These are phyloP conservation scores for Lactarius indigo DNA, from an alignment of 768 basidiomycete species.

Conservation along the genomic window DNA sequence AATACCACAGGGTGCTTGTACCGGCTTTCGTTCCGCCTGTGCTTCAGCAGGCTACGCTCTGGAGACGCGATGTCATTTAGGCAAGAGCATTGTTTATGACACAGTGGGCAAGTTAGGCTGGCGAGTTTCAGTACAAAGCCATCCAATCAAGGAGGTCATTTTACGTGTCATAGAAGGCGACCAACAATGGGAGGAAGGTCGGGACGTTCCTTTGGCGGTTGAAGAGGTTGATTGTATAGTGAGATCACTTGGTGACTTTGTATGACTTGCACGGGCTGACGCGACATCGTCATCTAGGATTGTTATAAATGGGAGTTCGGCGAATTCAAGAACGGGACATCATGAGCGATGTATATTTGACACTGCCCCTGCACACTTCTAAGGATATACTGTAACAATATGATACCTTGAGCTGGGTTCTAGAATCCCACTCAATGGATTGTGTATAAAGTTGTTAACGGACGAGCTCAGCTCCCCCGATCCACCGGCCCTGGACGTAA, in stretches of 20 bases:
- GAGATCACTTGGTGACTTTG: constrained; percentile 25
- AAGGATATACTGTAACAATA: constrained; percentile 8
- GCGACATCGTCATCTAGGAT: constrained; percentile 44
- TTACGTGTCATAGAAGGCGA: constrained; percentile 50
- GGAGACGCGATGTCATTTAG: constrained; percentile 60
- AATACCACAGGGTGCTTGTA: constrained; percentile 58
- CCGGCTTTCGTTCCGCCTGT: constrained; percentile 48
- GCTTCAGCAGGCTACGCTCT: constrained; percentile 64
- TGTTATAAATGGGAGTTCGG: constrained; percentile 78
- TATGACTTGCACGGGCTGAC: background rate
- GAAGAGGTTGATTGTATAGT: constrained; percentile 65
- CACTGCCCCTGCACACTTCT: constrained; percentile 7
- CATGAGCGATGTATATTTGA: background rate
- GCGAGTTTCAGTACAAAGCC: constrained; percentile 53
- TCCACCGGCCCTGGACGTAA: constrained; percentile 74
- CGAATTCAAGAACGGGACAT: constrained; percentile 36
- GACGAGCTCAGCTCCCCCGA: constrained; percentile 61
- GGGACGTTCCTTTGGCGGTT: constrained; percentile 55
- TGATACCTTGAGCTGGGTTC: background rate
- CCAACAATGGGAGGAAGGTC: constrained; percentile 41
- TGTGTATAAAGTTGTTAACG: background rate
- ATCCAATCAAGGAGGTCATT: constrained; percentile 54
- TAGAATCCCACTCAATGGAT: background rate
- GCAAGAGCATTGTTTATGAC: constrained; percentile 62
- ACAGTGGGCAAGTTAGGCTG: constrained; percentile 61